Evolutionary conservation across 306 rosid species (phyloP), one percentile per base, ranked within the genome.

Genomic region (Begonia peltatifolia): DNA sequence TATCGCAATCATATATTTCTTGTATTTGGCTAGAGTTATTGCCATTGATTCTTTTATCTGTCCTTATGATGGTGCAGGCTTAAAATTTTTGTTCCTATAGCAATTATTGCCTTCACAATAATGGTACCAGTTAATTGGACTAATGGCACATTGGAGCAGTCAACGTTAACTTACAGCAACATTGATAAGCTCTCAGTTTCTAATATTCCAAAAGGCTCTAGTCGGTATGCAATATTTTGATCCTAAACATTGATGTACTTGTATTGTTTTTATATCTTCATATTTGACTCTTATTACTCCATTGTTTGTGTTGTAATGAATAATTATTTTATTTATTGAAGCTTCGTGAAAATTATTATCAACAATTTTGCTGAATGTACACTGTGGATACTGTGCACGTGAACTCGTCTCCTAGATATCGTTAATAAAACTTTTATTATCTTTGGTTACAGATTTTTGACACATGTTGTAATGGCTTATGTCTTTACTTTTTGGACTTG

Each of bases 111-210:
- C 23, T 90, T 83, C 76, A 51, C 92, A 47, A 56, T 90, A 59
- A 83, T 80, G 82, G 84, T 83, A 52, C 97, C 97, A 6, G 99
- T 90, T 59, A 90, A 90, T 66, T 90, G 94, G 95, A 90, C 99
- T 60, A 86, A 86, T 62, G 58, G 55, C 55, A 83, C 94, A 48
- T 72, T 90, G 78, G 72, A 80, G 67, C 71, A 38, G 59, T 80
- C 94, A 35, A 80, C 72, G 41, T 58, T 90, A 66, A 62, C 38
- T 43, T 84, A 78, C 62, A 90, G 84, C 59, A 10, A 79, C 68
- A 79, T 90, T 50, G 97, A 90, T 64, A 74, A 83, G 84, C 95
- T 90, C 61, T 90, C 97, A 3, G 83, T 90, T 64, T 90, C 97
- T 67, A 90, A 90, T 54, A 71, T 90, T 57, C 92, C 95, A n/a